Evolutionary conservation across 108 stramenopile species (phyloP).

Genomic region (Conticribra guillardii): DNA sequence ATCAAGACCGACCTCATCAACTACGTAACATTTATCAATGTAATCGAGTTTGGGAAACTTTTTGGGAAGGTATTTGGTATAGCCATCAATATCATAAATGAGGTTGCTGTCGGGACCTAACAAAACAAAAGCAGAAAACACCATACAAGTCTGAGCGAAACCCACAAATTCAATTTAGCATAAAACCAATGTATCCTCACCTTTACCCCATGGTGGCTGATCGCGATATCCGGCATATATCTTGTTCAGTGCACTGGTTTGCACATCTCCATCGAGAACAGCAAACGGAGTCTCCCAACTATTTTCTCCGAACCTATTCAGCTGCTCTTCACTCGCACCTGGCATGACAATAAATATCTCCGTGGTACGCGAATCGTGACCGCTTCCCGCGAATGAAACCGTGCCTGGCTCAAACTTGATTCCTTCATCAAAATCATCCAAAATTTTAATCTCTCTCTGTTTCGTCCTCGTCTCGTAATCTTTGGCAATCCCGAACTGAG

Average conservation of each 20-base stretch:
- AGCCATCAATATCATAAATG: conserved; percentile 43
- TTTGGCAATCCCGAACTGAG: conserved; percentile 63
- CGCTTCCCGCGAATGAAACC: conserved; percentile 59
- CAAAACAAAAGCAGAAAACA: no score
- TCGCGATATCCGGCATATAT: conserved; percentile 83
- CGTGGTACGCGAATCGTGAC: conserved; percentile 71
- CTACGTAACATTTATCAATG: conserved; percentile 29
- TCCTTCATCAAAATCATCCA: conserved; percentile 32
- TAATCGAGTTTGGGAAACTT: conserved; percentile 45
- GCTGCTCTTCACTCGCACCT: conserved; percentile 57
- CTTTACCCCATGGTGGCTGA: conserved; percentile 76
- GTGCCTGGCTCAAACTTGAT: conserved; percentile 42
- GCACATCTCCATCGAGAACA: conserved; percentile 62
- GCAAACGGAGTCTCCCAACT: conserved; percentile 89
- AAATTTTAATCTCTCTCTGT: conserved; percentile 21
- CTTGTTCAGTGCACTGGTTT: conserved; percentile 51
- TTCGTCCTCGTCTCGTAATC: conserved; percentile 20
- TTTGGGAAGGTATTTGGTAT: conserved; percentile 24
- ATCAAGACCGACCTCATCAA: conserved; percentile 6
- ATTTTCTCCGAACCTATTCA: conserved; percentile 62
- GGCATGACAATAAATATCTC: conserved; percentile 85
- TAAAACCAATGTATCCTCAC: no score
- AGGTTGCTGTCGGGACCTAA: conserved; percentile 14
- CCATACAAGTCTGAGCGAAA: no score
- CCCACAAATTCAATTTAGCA: no score